phyloP scores from a whole-genome alignment of 2,329 filamentous ascomycete genomes.

The Botryosphaeria dothidea region DNA sequence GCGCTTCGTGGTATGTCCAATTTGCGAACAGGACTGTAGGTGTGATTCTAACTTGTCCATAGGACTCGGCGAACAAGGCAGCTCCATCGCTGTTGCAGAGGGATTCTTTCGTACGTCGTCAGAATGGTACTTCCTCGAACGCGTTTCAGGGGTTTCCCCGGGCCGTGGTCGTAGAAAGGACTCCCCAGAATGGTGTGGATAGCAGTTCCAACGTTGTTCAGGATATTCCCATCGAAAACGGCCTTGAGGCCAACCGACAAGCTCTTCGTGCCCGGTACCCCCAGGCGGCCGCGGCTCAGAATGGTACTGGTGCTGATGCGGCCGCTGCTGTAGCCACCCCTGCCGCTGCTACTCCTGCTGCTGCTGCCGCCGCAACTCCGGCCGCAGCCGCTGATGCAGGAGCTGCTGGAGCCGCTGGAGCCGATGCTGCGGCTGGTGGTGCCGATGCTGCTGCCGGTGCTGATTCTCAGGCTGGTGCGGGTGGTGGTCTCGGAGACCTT shows the following conservation, averaged over 20 bases:
- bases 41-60: neutral
- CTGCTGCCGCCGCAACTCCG: neutral
- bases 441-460: neutral
- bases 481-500: neutral
- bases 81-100: neutral
- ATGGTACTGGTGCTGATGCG: neutral
- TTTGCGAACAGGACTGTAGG: neutral
- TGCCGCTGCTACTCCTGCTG: neutral
- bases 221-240: neutral
- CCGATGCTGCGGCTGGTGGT: neutral
- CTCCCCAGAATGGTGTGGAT: neutral
- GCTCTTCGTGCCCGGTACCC: slow-evolving; percentile 3
- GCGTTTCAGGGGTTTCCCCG: slow-evolving; percentile 5
- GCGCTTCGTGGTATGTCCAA: neutral
- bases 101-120: slow-evolving; percentile 3
- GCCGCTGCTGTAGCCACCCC: neutral
- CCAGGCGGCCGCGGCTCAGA: neutral
- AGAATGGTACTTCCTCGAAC: neutral
- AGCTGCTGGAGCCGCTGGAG: neutral
- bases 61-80: slow-evolving; percentile 1
- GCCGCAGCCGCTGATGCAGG: neutral
- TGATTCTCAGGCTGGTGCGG: neutral
- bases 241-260: neutral
- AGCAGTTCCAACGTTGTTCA: slow-evolving; percentile 3
- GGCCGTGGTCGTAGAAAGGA: neutral